Base-by-base conservation (phyloP, 306 rosid genomes). In the Cajanus cajan region DNA sequence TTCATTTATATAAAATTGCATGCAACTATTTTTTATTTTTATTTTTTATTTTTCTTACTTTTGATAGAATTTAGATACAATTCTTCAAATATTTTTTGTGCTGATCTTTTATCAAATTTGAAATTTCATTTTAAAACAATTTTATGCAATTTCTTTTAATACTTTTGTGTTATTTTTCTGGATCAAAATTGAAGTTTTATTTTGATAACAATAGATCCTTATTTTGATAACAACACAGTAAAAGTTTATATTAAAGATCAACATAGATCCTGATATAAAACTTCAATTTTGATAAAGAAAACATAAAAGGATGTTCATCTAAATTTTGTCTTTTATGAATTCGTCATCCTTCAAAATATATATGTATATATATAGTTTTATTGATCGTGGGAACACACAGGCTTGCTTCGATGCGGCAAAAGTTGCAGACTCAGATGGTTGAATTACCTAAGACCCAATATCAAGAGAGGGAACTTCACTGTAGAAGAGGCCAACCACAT, bases 351-450 rank as follows among this genome's bases (percentile, higher is more conserved):
- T 3, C 10, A 41, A 41, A 9, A 9, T 12, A 40, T 40, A 44
- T n/a, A 1, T 13, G 2, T 44, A 16, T 7, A 2, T 51, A 51
- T 54, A 21, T 22, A 57, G 14, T 57, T 61, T n/a, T n/a, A n/a
- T 21, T 28, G 22, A 7, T 64, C 9, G 10, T 65, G 12, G 11
- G n/a, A n/a, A n/a, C n/a, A 45, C 48, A 18, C 77, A 88, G 96
- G 93, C 0, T 74, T 91, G 87, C 86, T 59, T 7, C 66, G 96
- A 36, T 91, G 96, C 47, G 96, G 93, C 7, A 91, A 91, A 77
- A 91, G 93, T 40, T 91, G 96, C 73, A 81, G 93, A 47, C 81
- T 87, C 0, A 57, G 93, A 69, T 91, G 93, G 91, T 74, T 89
- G 1, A 91, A 91, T 71, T 91, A 91, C 39, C 89, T 89, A 0